Percentiles rank a stretch among this genome's conserved stretches.
These are phyloP conservation scores for Saccharomyces hybrid DNA, from an alignment of 1,139 yeast genomes.

Conservation along the genomic window DNA sequence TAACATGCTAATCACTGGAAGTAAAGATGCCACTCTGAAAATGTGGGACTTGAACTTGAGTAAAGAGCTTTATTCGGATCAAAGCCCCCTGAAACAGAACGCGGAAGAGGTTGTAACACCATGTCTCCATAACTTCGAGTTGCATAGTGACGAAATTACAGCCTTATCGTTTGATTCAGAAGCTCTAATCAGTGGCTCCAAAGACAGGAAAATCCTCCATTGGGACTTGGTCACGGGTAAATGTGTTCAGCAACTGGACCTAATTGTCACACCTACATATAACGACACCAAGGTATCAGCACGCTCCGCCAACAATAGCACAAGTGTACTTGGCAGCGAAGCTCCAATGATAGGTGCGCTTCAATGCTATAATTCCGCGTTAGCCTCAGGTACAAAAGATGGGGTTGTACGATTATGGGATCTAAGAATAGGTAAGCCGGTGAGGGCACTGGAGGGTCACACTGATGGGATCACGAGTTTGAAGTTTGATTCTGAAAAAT, in stretches of 20 bases:
- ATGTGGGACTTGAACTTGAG: conserved; percentile 46
- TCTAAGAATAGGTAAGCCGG: conserved; percentile 58
- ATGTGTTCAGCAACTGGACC: conserved; percentile 32
- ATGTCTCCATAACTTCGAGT: conserved; percentile 44
- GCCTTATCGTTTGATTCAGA: conserved; percentile 55
- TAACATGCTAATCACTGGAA: conserved; percentile 49
- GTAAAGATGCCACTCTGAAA: conserved; percentile 51
- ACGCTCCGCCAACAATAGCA: background rate
- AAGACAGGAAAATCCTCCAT: conserved; percentile 72
- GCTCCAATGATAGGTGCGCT: conserved; percentile 23
- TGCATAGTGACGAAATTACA: conserved; percentile 58
- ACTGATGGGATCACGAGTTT: conserved; percentile 61
- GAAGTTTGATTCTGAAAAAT: conserved; percentile 57
- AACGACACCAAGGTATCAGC: background rate
- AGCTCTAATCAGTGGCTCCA: conserved; percentile 69
- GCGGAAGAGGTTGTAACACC: conserved; percentile 10
- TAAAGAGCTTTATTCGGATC: conserved; percentile 21
- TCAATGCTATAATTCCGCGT: conserved; percentile 58
- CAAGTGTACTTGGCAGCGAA: background rate
- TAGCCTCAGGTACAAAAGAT: conserved; percentile 72
- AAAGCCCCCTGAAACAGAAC: conserved; percentile 12
- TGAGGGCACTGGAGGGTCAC: conserved; percentile 60
- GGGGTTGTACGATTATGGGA: conserved; percentile 75
- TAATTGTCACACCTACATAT: conserved; percentile 17
- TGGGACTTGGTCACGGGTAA: conserved; percentile 85